phyloP scores from a whole-genome alignment of 371 early-diverging fungal genomes.

The Zopfochytrium polystomum region DNA sequence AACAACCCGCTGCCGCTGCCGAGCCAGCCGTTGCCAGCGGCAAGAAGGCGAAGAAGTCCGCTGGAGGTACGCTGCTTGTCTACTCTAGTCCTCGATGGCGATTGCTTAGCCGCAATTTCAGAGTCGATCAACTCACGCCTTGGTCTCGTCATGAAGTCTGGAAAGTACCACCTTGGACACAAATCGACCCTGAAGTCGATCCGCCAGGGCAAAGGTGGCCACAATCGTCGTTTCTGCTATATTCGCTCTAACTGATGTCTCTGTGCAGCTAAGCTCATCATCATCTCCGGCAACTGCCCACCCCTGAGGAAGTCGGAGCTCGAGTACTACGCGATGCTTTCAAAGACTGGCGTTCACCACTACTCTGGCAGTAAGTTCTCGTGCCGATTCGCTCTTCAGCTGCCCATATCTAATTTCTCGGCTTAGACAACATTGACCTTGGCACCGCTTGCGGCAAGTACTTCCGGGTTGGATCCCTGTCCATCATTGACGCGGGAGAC shows the following conservation, averaged over 20 bases:
- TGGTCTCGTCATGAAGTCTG: slow-evolving; percentile 98
- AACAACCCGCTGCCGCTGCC: no score
- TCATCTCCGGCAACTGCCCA: slow-evolving; percentile 98
- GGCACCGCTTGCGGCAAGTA: slow-evolving; percentile 99
- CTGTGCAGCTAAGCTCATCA: slow-evolving; percentile 88
- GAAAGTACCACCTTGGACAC: slow-evolving; percentile 96
- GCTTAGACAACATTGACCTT: slow-evolving; percentile 97
- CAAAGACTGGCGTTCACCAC: slow-evolving; percentile 99
- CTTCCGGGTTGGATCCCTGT: slow-evolving; percentile 94
- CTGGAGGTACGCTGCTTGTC: no score
- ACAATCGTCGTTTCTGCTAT: slow-evolving; percentile 30
- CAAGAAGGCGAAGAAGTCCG: no score
- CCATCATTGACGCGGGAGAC: slow-evolving; percentile 98
- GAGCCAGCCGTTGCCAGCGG: no score
- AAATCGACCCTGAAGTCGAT: slow-evolving; percentile 96
- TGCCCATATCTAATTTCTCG: neutral
- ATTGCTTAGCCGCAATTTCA: no score
- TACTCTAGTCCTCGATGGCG: no score
- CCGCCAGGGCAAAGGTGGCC: slow-evolving; percentile 91
- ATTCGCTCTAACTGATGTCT: slow-evolving; percentile 6
- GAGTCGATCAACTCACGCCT: slow-evolving; percentile 98
- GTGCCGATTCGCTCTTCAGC: neutral
- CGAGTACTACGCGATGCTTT: slow-evolving; percentile 99
- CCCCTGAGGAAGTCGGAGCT: slow-evolving; percentile 98
- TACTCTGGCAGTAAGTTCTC: slow-evolving; percentile 77